These are phyloP conservation scores for Amanita rubescens DNA, from an alignment of 768 basidiomycete genomes.

Conservation along the genomic window DNA sequence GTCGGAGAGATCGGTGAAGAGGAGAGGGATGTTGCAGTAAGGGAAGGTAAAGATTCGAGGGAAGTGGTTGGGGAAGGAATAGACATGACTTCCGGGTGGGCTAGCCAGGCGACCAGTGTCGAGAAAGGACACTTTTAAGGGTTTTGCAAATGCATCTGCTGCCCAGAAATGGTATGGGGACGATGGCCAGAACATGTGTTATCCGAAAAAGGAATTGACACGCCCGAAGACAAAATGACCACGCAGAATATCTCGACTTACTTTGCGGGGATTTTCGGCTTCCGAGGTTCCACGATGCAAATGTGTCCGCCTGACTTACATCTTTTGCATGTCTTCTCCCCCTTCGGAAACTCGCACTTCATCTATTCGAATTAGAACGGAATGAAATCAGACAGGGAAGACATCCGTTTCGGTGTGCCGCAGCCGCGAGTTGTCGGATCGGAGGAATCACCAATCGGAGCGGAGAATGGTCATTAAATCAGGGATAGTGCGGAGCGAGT, in stretches of 20 bases:
- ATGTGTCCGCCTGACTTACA: slow-evolving; percentile 67
- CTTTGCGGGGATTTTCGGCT: slow-evolving; percentile 75
- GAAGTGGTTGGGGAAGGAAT: slow-evolving; percentile 4
- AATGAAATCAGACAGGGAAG: background rate
- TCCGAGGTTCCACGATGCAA: slow-evolving; percentile 80
- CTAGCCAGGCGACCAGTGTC: background rate
- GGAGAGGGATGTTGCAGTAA: slow-evolving; percentile 14
- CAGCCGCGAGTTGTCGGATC: background rate
- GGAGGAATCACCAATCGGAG: background rate
- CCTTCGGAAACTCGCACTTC: slow-evolving; percentile 77
- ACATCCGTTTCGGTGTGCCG: background rate
- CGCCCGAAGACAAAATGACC: background rate
- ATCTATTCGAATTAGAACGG: slow-evolving; percentile 41
- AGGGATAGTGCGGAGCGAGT: background rate
- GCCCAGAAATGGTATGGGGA: background rate
- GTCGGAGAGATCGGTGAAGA: slow-evolving; percentile 21
- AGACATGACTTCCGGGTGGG: background rate
- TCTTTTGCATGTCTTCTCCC: slow-evolving; percentile 70
- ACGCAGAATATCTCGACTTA: slow-evolving; percentile 35
- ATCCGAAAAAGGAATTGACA: background rate
- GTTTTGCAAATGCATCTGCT: background rate
- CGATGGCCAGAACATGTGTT: background rate
- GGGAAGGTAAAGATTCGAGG: slow-evolving; percentile 5
- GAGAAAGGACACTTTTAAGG: background rate
- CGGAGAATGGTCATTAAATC: background rate